phyloP scores from a whole-genome alignment of 306 rosid species.

The Inga oerstediana region DNA sequence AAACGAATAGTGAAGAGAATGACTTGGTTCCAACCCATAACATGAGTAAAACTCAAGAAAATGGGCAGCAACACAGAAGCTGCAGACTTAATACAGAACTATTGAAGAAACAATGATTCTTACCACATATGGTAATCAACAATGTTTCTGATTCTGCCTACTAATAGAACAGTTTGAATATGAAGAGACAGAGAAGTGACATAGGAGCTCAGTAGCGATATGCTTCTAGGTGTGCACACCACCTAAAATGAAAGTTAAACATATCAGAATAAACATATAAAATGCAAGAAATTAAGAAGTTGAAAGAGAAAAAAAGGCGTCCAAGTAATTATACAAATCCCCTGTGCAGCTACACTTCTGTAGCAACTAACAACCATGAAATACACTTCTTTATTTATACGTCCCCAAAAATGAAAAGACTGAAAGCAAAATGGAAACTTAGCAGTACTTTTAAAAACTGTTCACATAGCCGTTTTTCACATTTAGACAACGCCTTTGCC shows the following conservation, averaged over 20 bases:
- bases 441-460: background rate
- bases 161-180: background rate
- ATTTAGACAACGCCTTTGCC: background rate
- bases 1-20: background rate
- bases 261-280: background rate
- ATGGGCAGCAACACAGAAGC: background rate
- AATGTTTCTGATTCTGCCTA: background rate
- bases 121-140: background rate
- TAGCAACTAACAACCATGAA: background rate
- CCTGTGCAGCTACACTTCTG: background rate
- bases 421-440: background rate
- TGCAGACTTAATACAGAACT: background rate
- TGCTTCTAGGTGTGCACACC: background rate
- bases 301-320: background rate
- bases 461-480: background rate
- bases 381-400: background rate
- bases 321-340: background rate
- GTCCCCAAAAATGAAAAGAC: background rate
- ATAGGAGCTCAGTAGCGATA: background rate
- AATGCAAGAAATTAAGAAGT: background rate
- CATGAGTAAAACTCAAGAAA: background rate
- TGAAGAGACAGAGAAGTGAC: background rate
- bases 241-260: background rate
- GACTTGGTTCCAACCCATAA: background rate
- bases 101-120: background rate